Base-by-base conservation (phyloP, 208 protist genomes). In the Novymonas esmeraldas region DNA sequence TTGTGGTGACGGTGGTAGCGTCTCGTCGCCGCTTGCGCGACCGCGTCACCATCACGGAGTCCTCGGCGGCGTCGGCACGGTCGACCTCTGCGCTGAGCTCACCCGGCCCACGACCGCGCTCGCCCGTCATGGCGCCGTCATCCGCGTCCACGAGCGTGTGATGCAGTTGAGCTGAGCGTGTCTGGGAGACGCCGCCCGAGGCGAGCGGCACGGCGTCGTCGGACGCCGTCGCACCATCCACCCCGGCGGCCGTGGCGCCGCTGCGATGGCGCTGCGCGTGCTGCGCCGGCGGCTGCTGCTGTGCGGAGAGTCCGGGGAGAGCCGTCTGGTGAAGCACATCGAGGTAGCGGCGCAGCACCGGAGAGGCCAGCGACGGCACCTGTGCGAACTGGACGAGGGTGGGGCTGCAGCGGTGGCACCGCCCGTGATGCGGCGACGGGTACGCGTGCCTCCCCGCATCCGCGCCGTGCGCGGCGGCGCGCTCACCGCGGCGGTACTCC, bases 341-440 rank as follows among this genome's bases (percentile, higher is more conserved):
- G 4, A 78, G 44, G 64, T 72, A 71, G 14, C 59, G 59, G 6
- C 55, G 54, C 3, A 74, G 59, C 38, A 62, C 50, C 24, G 62
- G n/a, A 7, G 51, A 67, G 45, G 48, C 3, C 61, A 75, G 41
- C 9, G 49, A 52, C n/a, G 64, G 49, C 52, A 82, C 63, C 56
- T 70, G 67, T 6, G 73, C 73, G 52, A 79, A 74, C 34, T 79
- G 65, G 44, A 70, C 58, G 44, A 64, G 55, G 6, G 75, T 42
- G 9, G 59, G 66, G 26, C 44, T 42, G 57, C 73, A 78, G 6
- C 54, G 64, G 24, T 60, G 34, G 51, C 71, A 77, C 2, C 24
- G 18, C 26, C 70, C 69, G 6, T n/a, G 42, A 14, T 54, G 34
- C 18, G 20, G 3, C 11, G 57, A 50, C 57, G 28, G 57, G 10